Conservation (phyloP, 2,329 filamentous ascomycete species). For the Fonsecaea pedrosoi region DNA sequence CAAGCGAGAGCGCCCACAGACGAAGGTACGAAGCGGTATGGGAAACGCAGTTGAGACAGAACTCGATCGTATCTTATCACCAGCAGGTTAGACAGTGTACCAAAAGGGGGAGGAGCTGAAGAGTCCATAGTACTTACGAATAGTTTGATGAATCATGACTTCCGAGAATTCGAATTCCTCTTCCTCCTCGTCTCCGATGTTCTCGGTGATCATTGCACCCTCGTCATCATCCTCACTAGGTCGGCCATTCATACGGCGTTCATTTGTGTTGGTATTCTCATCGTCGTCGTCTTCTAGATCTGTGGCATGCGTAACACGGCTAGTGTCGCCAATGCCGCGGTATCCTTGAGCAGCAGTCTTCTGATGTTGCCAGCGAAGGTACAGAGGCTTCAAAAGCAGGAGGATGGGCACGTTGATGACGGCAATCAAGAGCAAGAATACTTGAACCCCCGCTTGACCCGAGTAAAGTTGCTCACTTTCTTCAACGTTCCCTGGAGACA, state of each 20-base stretch:
- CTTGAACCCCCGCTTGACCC: constrained; percentile 78
- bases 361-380: constrained; percentile 93
- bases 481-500: constrained; percentile 75
- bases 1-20: constrained; percentile 95
- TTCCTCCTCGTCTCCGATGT: constrained; percentile 78
- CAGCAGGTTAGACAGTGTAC: background rate
- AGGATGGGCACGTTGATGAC: constrained; percentile 86
- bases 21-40: constrained; percentile 98
- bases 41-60: constrained; percentile 98
- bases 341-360: constrained; percentile 85
- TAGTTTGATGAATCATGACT: constrained; percentile 98
- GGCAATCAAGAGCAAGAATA: constrained; percentile 79
- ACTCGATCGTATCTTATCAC: constrained; percentile 62
- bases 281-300: constrained; percentile 84
- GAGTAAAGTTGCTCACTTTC: constrained; percentile 76
- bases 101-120: background rate
- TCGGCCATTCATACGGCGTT: constrained; percentile 60
- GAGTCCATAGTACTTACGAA: constrained; percentile 68
- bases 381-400: constrained; percentile 94
- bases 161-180: constrained; percentile 98
- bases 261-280: constrained; percentile 15
- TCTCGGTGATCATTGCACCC: constrained; percentile 87
- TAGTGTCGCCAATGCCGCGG: constrained; percentile 83
- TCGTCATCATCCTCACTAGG: constrained; percentile 79
- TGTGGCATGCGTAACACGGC: constrained; percentile 82